phyloP scores from a whole-genome alignment of 306 rosid genomes.

The Mucuna pruriens region DNA sequence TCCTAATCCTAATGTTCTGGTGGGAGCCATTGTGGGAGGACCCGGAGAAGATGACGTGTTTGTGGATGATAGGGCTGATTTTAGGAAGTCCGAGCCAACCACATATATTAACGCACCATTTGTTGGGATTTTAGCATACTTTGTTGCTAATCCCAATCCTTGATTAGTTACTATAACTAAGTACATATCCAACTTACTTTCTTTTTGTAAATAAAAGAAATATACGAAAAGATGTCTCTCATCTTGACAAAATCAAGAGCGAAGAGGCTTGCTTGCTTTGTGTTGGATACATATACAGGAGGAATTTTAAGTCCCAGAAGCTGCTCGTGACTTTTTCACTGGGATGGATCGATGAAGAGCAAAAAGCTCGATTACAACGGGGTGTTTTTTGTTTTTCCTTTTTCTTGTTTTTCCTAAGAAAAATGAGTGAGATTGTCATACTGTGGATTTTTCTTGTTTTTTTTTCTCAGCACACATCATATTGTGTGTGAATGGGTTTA shows the following conservation, averaged over 20 bases:
- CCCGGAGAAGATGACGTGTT: constrained; percentile 77
- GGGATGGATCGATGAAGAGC: not conserved
- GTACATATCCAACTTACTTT: constrained; percentile 20
- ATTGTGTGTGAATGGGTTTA: constrained; percentile 15
- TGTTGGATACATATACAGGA: constrained; percentile 31
- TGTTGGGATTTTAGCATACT: constrained; percentile 79
- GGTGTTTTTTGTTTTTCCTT: not conserved
- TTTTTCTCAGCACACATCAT: not conserved
- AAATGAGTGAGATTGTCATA: not conserved
- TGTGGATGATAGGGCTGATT: constrained; percentile 78
- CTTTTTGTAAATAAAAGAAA: constrained; percentile 25
- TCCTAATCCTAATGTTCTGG: constrained; percentile 78
- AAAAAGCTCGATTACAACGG: not conserved
- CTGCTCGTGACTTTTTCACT: constrained; percentile 36
- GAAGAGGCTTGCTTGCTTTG: constrained; percentile 71
- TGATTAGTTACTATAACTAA: not conserved
- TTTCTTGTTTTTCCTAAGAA: not conserved
- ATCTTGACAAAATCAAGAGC: constrained; percentile 61
- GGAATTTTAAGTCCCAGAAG: constrained; percentile 44
- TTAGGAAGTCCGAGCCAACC: constrained; percentile 81
- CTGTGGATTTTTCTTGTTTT: not conserved
- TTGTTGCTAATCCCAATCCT: constrained; percentile 67
- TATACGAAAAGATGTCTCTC: constrained; percentile 60
- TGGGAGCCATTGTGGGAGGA: constrained; percentile 93
- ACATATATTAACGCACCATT: constrained; percentile 96